Base-by-base conservation (phyloP, 2,329 filamentous ascomycete species). In the Venturia nashicola region DNA sequence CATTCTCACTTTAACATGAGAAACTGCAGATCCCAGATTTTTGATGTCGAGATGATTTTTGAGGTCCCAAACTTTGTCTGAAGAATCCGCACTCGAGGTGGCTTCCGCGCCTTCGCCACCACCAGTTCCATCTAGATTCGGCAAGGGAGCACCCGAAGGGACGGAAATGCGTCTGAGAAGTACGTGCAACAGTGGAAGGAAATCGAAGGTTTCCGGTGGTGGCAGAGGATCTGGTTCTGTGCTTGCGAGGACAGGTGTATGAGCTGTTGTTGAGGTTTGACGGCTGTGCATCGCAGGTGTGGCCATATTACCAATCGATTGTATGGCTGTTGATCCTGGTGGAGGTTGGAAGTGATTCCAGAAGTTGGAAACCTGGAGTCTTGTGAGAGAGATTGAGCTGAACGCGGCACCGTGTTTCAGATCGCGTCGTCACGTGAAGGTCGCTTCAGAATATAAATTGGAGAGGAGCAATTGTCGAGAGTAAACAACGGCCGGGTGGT, bases 191-290 rank as follows among this genome's bases (percentile, higher is more conserved):
- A 91, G 86, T 34, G 91, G 90, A 63, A 96, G 83, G 69, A 91
- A 85, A 78, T 96, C 92, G 77, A 97, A 90, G 61, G 86, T 85
- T 74, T 92, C 87, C 36, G 92, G 89, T 61, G 89, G 83, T 67
- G 94, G 88, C 64, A 87, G 85, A 83, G 77, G 40, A 20, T 34
- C 27, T 11, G 32, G 5, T 57, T 57, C 51, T 32, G 51, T 57
- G 51, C 14, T 57, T 57, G 27, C 16, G 16, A 36, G 51, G 32
- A 57, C 32, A 87, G 82, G 65, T 83, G 64, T 61, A 69, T 55
- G 34, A 16, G 32, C 51, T 57, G 51, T 57, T 36, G 51, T 57
- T 18, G 51, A 57, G 16, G 51, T 32, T 18, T 57, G 51, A n/a
- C 51, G 51, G 14, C 51, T 57, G 51, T 57, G 51, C 16, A 57